phyloP scores from a whole-genome alignment of 2,329 filamentous ascomycete genomes.

The Albophoma yamanashiensis region DNA sequence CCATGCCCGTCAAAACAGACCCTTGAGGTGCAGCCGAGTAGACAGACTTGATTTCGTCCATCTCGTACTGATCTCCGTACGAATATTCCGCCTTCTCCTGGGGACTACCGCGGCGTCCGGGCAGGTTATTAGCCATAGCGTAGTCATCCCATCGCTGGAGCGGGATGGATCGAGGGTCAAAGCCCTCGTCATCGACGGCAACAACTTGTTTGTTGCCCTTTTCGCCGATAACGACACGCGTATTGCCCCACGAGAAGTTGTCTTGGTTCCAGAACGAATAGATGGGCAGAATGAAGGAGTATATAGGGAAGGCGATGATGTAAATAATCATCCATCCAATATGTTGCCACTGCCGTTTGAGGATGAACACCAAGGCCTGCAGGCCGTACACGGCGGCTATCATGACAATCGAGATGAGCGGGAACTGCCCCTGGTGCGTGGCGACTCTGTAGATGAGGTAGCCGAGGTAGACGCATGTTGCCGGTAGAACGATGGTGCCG shows the following conservation, averaged over 20 bases:
- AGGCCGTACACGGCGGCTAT: constrained; percentile 88
- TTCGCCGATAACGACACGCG: constrained; percentile 91
- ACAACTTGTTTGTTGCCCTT: constrained; percentile 86
- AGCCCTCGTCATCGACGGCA: constrained; percentile 72
- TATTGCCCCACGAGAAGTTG: constrained; percentile 98
- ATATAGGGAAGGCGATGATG: constrained; percentile 87
- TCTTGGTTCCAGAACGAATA: constrained; percentile 99
- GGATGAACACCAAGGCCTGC: constrained; percentile 89
- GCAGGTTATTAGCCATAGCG: constrained; percentile 73
- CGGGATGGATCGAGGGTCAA: constrained; percentile 86
- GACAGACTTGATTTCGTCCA: constrained; percentile 95
- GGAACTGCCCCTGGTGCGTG: constrained; percentile 62
- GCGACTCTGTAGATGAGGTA: constrained; percentile 79
- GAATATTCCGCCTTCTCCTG: constrained; percentile 52
- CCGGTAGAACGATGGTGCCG: constrained; percentile 84
- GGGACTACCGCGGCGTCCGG: constrained; percentile 70
- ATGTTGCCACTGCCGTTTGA: constrained; percentile 97
- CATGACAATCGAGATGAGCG: constrained; percentile 79
- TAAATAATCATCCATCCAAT: constrained; percentile 99
- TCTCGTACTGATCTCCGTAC: constrained; percentile 77
- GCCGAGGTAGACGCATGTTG: constrained; percentile 74
- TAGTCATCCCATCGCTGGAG: constrained; percentile 98
- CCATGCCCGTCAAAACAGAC: constrained; percentile 80
- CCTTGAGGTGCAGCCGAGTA: constrained; percentile 88
- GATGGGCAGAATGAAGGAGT: constrained; percentile 79